phyloP scores from a whole-genome alignment of 139 green algal species.

The Chlamydomonas eustigma region DNA sequence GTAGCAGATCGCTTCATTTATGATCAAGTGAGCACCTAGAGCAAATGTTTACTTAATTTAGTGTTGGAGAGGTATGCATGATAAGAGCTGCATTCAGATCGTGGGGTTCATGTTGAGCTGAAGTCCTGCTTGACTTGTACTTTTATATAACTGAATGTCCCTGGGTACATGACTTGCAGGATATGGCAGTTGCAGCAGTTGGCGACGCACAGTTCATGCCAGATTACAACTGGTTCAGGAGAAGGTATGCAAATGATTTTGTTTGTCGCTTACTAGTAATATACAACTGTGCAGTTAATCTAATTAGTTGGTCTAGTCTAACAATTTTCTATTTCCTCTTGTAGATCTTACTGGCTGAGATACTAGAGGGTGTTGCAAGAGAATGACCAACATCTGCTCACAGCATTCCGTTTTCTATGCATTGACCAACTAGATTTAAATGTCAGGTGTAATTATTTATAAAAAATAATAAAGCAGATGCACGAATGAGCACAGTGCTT shows the following conservation, averaged over 20 bases:
- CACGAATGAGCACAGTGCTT: too few relatives aligned
- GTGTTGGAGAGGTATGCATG: neutral
- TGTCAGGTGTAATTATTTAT: too few relatives aligned
- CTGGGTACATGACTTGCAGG: conserved; percentile 52
- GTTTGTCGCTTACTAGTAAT: too few relatives aligned
- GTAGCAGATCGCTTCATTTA: conserved; percentile 88
- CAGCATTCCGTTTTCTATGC: too few relatives aligned
- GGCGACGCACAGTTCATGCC: conserved; percentile 87
- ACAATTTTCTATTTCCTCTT: neutral
- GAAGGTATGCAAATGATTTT: neutral
- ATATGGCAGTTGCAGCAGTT: conserved; percentile 84
- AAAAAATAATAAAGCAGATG: too few relatives aligned
- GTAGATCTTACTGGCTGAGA: conserved; percentile 78
- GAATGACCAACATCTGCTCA: too few relatives aligned
- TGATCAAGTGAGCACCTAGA: conserved; percentile 73
- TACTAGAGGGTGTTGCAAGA: too few relatives aligned
- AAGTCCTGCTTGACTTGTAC: neutral
- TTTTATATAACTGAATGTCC: conserved; percentile 49
- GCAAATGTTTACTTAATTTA: neutral
- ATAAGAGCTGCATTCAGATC: neutral
- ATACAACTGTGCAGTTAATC: too few relatives aligned
- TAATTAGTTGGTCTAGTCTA: too few relatives aligned
- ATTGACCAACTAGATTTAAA: too few relatives aligned
- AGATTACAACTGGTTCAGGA: conserved; percentile 93
- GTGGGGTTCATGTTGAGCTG: neutral